Evolutionary conservation across 331 rosid genomes (phyloP).

Genomic region (Acacia concinna): DNA sequence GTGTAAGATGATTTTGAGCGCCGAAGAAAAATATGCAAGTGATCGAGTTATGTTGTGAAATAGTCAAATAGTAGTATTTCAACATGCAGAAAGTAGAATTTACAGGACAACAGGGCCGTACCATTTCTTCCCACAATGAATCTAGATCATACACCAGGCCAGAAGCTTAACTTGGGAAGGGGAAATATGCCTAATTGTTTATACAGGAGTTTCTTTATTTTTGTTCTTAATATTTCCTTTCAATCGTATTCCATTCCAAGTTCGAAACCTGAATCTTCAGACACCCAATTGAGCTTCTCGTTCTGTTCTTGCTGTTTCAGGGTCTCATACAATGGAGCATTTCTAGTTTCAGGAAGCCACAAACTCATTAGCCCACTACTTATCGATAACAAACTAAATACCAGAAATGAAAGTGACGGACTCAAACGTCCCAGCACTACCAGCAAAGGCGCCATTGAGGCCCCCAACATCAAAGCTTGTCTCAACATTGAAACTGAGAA

Average conservation of each 20-base stretch:
- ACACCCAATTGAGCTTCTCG: constrained; percentile 12
- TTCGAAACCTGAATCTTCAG: constrained; percentile 19
- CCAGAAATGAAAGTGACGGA: constrained; percentile 24
- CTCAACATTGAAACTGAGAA: constrained; percentile 39
- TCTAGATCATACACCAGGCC: neutral
- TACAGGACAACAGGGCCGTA: neutral
- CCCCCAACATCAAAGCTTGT: constrained; percentile 37
- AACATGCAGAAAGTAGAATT: too few relatives aligned
- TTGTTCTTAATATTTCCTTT: neutral
- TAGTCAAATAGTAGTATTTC: too few relatives aligned
- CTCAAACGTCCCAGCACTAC: constrained; percentile 31
- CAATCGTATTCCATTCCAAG: constrained; percentile 12
- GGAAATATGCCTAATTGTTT: neutral
- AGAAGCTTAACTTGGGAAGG: neutral
- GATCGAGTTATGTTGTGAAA: too few relatives aligned
- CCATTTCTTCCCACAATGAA: neutral
- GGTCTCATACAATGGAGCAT: constrained; percentile 39
- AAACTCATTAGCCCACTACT: constrained; percentile 18
- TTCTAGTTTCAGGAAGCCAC: constrained; percentile 38
- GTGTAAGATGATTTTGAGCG: too few relatives aligned
- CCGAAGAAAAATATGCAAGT: too few relatives aligned
- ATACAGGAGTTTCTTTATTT: neutral
- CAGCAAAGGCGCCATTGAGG: constrained; percentile 35
- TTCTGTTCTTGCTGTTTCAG: constrained; percentile 34
- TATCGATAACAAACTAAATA: constrained; percentile 17